Percentiles rank a stretch among this genome's conserved stretches.
Evolutionary conservation across 106 monocot genomes (phyloP).

Genomic region (Dendrobium nobile): DNA sequence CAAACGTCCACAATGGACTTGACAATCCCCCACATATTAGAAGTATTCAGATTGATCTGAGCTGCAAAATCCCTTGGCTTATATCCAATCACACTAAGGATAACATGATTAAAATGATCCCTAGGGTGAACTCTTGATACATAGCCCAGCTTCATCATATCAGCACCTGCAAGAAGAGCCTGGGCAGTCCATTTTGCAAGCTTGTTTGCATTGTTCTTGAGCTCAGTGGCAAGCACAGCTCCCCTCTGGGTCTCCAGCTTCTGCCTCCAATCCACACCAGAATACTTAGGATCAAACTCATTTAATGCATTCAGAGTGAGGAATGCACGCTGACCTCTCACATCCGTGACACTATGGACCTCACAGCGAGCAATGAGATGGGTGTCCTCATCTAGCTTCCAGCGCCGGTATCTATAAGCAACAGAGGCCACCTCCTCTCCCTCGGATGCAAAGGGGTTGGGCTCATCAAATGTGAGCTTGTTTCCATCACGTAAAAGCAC

Average conservation of each 20-base stretch:
- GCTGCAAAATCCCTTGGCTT: slow-evolving; percentile 92
- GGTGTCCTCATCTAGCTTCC: slow-evolving; percentile 89
- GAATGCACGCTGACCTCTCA: slow-evolving; percentile 68
- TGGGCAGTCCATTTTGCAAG: slow-evolving; percentile 94
- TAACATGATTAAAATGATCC: slow-evolving; percentile 82
- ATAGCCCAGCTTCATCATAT: slow-evolving; percentile 93
- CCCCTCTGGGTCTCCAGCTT: slow-evolving; percentile 96
- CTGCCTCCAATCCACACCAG: slow-evolving; percentile 94
- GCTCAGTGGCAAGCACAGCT: slow-evolving; percentile 94
- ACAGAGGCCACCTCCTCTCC: slow-evolving; percentile 78
- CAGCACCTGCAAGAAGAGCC: slow-evolving; percentile 80
- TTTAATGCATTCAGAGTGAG: slow-evolving; percentile 85
- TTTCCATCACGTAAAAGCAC: slow-evolving; percentile 72
- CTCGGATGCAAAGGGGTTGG: slow-evolving; percentile 73
- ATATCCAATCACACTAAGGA: slow-evolving; percentile 80
- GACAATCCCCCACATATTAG: slow-evolving; percentile 97
- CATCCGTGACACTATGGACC: slow-evolving; percentile 65
- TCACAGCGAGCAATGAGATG: slow-evolving; percentile 81
- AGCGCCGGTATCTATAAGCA: slow-evolving; percentile 83
- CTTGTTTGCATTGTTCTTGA: slow-evolving; percentile 97
- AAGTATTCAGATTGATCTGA: slow-evolving; percentile 88
- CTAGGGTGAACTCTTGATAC: slow-evolving; percentile 80
- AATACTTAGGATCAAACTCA: slow-evolving; percentile 86
- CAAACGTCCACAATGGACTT: slow-evolving; percentile 91
- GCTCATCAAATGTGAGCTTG: slow-evolving; percentile 83